Base-by-base conservation (phyloP, 78 protist genomes). In the Tieghemostelium lacteum region DNA sequence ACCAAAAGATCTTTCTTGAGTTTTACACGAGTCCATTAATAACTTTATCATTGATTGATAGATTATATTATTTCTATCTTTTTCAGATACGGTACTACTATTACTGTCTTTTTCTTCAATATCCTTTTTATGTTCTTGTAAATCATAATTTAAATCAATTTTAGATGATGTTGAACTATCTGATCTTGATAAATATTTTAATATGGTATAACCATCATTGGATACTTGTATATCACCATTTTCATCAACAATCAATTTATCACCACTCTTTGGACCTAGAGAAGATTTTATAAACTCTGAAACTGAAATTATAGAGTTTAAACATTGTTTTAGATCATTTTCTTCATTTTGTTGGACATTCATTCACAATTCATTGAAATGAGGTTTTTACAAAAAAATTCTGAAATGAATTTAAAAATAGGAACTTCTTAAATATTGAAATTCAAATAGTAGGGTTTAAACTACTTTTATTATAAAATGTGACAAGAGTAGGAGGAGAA, bases 1-100 rank as follows among this genome's bases (percentile, higher is more conserved):
- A 29, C 89, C 89, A 80, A 55, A 80, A 34, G 42, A 24, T 28
- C 60, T 80, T 12, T 80, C 74, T 37, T 80, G 89, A 54, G 65
- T 73, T 29, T 19, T 58, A 40, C 89, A 80, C 28, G 72, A 69
- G 12, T 58, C 58, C 4, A 69, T 69, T n/a, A 80, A 55, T 14
- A 80, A 39, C 28, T 80, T 77, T 19, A 80, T 49, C 4, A 80
- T n/a, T 10, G 77, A 54, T 69, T 80, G 89, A 33, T 29, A 54
- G 17, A 33, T 55, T 14, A 54, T 57, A 42, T 64, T 66, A 39
- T 72, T 80, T 45, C 31, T 63, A 2, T 40, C 33, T 5, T 64
- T 76, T 14, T 77, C 22, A 65, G 26, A 6, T 28, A 22, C 31
- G 14, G 1, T 24, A 14, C 5, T 57, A 10, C 26, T 26, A 24